These are phyloP conservation scores for Penicillium roqueforti DNA, from an alignment of 495 filamentous ascomycete species.

Conservation along the genomic window DNA sequence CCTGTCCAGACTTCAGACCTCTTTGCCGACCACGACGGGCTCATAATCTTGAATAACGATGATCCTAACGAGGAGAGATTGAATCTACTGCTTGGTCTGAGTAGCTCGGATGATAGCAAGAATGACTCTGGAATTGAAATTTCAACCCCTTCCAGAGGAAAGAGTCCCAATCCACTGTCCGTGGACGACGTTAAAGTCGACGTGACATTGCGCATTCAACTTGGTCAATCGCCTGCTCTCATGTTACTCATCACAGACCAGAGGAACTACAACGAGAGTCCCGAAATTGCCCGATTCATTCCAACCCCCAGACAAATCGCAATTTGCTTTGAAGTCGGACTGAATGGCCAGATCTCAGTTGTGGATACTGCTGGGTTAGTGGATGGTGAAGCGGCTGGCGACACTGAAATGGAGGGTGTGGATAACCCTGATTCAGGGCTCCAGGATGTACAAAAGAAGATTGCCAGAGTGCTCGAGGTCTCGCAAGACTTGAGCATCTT, in stretches of 20 bases:
- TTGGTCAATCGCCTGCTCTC: slow-evolving; percentile 41
- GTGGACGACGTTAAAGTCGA: slow-evolving; percentile 38
- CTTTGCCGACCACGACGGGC: slow-evolving; percentile 11
- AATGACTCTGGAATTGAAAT: neutral
- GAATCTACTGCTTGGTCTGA: slow-evolving; percentile 24
- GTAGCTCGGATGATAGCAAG: neutral
- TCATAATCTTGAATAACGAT: slow-evolving; percentile 39
- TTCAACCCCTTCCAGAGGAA: neutral
- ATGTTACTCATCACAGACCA: slow-evolving; percentile 40
- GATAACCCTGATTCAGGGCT: slow-evolving; percentile 25
- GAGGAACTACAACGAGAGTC: slow-evolving; percentile 16
- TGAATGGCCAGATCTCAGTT: slow-evolving; percentile 55
- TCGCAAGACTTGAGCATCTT: slow-evolving; percentile 54
- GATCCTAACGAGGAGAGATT: slow-evolving; percentile 38
- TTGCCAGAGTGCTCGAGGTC: slow-evolving; percentile 40
- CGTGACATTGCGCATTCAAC: slow-evolving; percentile 42
- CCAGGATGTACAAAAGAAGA: slow-evolving; percentile 35
- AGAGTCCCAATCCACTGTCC: neutral
- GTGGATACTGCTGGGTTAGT: slow-evolving; percentile 34
- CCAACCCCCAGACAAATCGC: slow-evolving; percentile 24
- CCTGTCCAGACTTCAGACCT: neutral
- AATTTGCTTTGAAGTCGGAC: slow-evolving; percentile 54
- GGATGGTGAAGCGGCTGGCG: slow-evolving; percentile 19
- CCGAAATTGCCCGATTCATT: neutral
- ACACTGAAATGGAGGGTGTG: slow-evolving; percentile 22